These are phyloP conservation scores for Amanita muscaria DNA, from an alignment of 768 basidiomycete genomes.

Conservation along the genomic window DNA sequence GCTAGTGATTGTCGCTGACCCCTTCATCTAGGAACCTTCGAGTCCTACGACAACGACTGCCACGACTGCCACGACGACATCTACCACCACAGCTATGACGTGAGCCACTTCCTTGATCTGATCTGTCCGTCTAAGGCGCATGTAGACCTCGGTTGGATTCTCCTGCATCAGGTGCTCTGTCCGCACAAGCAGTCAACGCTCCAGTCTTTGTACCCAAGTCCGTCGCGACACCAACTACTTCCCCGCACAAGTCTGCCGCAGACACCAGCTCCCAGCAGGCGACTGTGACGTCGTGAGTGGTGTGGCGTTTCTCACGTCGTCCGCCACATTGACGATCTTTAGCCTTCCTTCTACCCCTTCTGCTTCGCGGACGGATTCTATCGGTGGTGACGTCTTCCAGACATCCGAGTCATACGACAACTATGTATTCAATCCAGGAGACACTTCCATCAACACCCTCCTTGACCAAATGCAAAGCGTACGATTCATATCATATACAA, in stretches of 20 bases:
- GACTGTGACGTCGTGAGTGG: not conserved
- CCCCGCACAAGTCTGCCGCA: slow-evolving; percentile 10
- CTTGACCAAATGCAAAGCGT: slow-evolving; percentile 27
- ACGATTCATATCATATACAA: not conserved
- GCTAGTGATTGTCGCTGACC: not conserved
- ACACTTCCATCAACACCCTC: slow-evolving; percentile 16
- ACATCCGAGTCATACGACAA: slow-evolving; percentile 17
- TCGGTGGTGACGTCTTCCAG: slow-evolving; percentile 2
- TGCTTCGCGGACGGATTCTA: not conserved
- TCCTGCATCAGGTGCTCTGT: slow-evolving; percentile 30
- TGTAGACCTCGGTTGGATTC: slow-evolving; percentile 37
- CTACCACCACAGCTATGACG: slow-evolving; percentile 7
- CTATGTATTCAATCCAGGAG: slow-evolving; percentile 17
- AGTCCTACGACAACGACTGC: not conserved
- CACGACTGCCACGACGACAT: not conserved
- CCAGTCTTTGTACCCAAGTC: slow-evolving; percentile 79
- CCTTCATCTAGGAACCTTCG: not conserved
- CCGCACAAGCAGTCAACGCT: slow-evolving; percentile 69
- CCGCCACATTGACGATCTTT: not conserved
- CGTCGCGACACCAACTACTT: slow-evolving; percentile 22
- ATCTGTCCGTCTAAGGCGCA: slow-evolving; percentile 12
- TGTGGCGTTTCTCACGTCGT: not conserved
- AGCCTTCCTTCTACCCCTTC: not conserved
- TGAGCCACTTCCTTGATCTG: slow-evolving; percentile 22
- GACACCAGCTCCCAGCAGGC: not conserved